Conservation (phyloP, 176 grass and related monocot genomes). For the Eragrostis curvula region DNA sequence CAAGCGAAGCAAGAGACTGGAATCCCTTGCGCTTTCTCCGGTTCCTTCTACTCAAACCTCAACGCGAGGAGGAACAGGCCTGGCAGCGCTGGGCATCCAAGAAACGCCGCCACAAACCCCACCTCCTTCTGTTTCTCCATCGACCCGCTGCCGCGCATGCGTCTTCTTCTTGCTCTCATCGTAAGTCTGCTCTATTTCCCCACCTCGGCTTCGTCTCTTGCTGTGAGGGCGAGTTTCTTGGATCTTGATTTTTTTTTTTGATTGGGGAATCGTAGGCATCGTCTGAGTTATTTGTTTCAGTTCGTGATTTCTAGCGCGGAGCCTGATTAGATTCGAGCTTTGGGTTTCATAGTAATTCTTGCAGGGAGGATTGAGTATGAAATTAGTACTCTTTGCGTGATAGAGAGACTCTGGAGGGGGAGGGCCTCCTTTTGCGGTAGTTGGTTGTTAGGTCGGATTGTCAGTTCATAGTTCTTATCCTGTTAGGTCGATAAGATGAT, state of each 20-base stretch:
- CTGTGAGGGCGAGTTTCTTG: slow-evolving; percentile 6
- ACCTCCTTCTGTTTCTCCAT: too few relatives aligned
- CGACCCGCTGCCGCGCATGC: not conserved
- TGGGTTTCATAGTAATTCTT: not conserved
- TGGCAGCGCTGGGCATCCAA: not conserved
- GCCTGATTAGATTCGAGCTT: slow-evolving; percentile 10
- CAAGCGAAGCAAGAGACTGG: not conserved
- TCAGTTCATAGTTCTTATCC: not conserved
- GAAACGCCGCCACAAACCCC: not conserved
- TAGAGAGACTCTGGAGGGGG: not conserved
- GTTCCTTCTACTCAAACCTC: slow-evolving; percentile 1
- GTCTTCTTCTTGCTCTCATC: not conserved
- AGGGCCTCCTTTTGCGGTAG: not conserved
- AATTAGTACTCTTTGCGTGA: not conserved
- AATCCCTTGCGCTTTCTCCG: not conserved
- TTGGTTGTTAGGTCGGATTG: slow-evolving; percentile 15
- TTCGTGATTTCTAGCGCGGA: slow-evolving; percentile 1
- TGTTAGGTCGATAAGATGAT: not conserved
- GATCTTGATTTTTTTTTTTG: not conserved
- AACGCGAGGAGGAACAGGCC: not conserved
- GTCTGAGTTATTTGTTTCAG: not conserved
- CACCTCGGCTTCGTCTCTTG: not conserved
- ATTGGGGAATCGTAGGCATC: not conserved
- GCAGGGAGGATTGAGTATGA: not conserved
- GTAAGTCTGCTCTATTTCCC: not conserved